Percentiles rank a stretch among this genome's conserved stretches.
These are phyloP conservation scores for Flammula alnicola DNA, from an alignment of 1,284 basidiomycete species.

Conservation along the genomic window DNA sequence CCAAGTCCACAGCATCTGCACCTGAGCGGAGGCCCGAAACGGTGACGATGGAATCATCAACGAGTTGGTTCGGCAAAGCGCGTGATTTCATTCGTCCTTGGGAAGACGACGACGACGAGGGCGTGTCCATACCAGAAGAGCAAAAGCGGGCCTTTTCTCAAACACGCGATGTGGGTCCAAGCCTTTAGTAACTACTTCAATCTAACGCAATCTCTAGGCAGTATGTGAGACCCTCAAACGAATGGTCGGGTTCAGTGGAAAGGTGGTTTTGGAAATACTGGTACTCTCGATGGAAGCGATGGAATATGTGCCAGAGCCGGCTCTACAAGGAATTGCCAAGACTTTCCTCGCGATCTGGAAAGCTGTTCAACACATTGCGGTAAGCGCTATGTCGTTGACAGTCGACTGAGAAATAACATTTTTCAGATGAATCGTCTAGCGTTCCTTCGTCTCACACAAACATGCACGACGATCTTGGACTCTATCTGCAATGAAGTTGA, in stretches of 20 bases:
- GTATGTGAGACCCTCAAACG: constrained; percentile 22
- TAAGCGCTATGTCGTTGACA: constrained; percentile 37
- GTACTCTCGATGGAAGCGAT: constrained; percentile 47
- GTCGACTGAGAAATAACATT: background rate
- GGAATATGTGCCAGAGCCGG: constrained; percentile 55
- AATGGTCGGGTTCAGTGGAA: constrained; percentile 26
- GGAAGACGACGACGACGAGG: constrained; percentile 21
- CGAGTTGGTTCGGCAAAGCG: constrained; percentile 26
- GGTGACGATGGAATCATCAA: constrained; percentile 18
- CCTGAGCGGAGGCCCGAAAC: constrained; percentile 9
- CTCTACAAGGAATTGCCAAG: constrained; percentile 52
- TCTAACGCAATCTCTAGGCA: constrained; percentile 11
- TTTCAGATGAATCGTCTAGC: constrained; percentile 59
- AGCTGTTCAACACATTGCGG: constrained; percentile 60
- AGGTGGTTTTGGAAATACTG: constrained; percentile 51
- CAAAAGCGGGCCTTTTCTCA: constrained; percentile 23
- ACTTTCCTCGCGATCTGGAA: constrained; percentile 64
- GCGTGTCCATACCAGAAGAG: constrained; percentile 18
- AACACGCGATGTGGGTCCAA: constrained; percentile 17
- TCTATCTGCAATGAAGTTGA: constrained; percentile 47
- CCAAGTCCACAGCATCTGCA: constrained; percentile 7
- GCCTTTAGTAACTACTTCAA: background rate
- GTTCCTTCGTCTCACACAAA: constrained; percentile 50
- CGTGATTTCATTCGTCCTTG: constrained; percentile 22
- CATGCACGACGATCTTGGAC: constrained; percentile 49